Conservation (phyloP, 2,329 filamentous ascomycete genomes). For the Phaeosphaeriaceae sp. region DNA sequence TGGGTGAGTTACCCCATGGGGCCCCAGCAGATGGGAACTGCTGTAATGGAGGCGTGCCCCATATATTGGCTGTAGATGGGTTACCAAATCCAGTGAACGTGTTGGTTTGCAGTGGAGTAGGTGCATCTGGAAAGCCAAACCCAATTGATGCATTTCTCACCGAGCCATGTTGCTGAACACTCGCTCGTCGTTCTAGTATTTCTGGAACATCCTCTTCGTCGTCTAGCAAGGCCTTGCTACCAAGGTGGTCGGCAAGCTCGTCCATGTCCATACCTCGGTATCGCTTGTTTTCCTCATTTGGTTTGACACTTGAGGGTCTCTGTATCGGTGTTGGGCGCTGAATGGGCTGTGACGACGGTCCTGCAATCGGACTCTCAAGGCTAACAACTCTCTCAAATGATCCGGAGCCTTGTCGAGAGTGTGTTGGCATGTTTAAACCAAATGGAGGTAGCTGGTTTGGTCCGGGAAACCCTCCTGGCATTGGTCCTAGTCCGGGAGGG, state of each 20-base stretch:
- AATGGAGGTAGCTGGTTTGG: conserved; percentile 47
- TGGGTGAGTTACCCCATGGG: conserved; percentile 51
- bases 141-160: conserved; percentile 37
- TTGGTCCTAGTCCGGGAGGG: conserved; percentile 53
- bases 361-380: conserved; percentile 62
- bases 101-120: conserved; percentile 38
- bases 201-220: conserved; percentile 64
- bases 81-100: conserved; percentile 43
- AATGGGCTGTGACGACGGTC: conserved; percentile 72
- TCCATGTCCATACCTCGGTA: conserved; percentile 65
- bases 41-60: conserved; percentile 51
- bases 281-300: conserved; percentile 54
- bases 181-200: conserved; percentile 61
- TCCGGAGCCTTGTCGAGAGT: conserved; percentile 77
- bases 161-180: conserved; percentile 44
- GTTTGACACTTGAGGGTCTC: conserved; percentile 75
- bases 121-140: conserved; percentile 44
- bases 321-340: conserved; percentile 86
- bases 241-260: conserved; percentile 77
- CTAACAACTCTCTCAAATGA: conserved; percentile 61
- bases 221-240: conserved; percentile 85
- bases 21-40: conserved; percentile 47
- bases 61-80: conserved; percentile 44
- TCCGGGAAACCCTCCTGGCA: conserved; percentile 44
- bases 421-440: conserved; percentile 57